Percentiles rank a stretch among this genome's conserved stretches.
These are phyloP conservation scores for Tritrichomonas musculus DNA, from an alignment of 208 protist species.

Conservation along the genomic window DNA sequence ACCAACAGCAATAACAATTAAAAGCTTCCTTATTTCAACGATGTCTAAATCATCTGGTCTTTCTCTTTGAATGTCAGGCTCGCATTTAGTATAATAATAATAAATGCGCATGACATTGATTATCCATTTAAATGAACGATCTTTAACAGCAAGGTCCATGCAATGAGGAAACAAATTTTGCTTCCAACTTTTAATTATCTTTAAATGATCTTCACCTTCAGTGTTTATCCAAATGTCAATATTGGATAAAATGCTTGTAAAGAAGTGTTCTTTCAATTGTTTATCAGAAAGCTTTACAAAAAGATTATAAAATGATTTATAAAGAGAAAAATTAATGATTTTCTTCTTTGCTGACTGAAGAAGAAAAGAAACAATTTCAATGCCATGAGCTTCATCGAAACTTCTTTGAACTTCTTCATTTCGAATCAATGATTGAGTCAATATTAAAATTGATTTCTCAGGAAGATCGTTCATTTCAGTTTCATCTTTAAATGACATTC, in stretches of 20 bases:
- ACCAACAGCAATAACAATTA: not conserved
- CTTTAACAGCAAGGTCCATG: not conserved
- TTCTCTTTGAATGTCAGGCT: not conserved
- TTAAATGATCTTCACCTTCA: not conserved
- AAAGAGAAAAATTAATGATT: no score
- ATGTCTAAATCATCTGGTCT: not conserved
- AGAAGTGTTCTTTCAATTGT: no score
- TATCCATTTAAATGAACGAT: not conserved
- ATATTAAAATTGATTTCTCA: not conserved
- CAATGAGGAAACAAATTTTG: not conserved
- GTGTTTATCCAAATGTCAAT: not conserved
- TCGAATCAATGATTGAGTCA: not conserved
- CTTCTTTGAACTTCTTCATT: not conserved
- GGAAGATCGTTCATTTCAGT: not conserved
- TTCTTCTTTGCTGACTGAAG: no score
- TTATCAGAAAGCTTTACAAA: no score
- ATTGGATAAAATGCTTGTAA: not conserved
- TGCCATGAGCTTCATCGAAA: not conserved
- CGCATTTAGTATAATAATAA: not conserved
- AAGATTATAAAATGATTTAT: no score
- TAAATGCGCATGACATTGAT: not conserved
- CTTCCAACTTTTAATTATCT: not conserved
- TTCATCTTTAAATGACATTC: not conserved
- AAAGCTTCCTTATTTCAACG: not conserved
- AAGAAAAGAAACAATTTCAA: not conserved